phyloP scores from a whole-genome alignment of 192 early-diverging fungal species.

The Chytriomyces sp. region DNA sequence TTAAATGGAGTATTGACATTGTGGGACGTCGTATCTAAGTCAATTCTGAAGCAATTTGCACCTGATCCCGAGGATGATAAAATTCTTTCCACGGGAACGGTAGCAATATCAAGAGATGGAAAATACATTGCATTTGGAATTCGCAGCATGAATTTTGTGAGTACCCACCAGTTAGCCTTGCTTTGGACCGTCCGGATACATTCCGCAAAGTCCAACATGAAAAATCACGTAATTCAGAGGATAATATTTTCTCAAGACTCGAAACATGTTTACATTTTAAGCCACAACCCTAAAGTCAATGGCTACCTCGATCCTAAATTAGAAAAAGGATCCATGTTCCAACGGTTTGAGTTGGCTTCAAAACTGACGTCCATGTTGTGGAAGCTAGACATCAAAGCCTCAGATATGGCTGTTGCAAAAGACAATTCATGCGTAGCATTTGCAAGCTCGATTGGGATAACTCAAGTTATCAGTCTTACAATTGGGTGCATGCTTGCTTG shows the following conservation, averaged over 20 bases:
- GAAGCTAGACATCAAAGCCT: neutral
- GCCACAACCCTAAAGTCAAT: no score
- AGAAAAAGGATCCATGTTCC: neutral
- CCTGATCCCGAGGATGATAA: slow-evolving; percentile 23
- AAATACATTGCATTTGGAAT: slow-evolving; percentile 5
- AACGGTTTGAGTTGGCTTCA: neutral
- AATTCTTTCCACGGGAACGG: slow-evolving; percentile 7
- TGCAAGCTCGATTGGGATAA: neutral
- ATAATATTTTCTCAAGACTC: slow-evolving; percentile 12
- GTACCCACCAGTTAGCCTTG: neutral
- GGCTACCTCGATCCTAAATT: neutral
- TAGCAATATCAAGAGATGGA: slow-evolving; percentile 2
- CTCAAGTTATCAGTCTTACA: slow-evolving; percentile 1
- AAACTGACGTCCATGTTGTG: slow-evolving; percentile 1
- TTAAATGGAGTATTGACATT: slow-evolving; percentile 9
- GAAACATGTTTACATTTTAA: slow-evolving; percentile 5
- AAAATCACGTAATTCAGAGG: slow-evolving; percentile 1
- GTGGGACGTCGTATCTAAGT: slow-evolving; percentile 8
- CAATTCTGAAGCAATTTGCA: slow-evolving; percentile 10
- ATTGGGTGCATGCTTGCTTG: neutral
- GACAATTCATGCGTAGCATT: slow-evolving; percentile 4
- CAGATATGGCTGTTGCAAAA: neutral
- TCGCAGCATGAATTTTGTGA: neutral
- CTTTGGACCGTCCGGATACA: slow-evolving; percentile 5
- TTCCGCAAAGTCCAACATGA: neutral